A percentile compares a stretch with the other conserved stretches of the same genome.
Evolutionary conservation across 2,329 filamentous ascomycete genomes (phyloP).

Genomic region (Clarireedia hainanense): DNA sequence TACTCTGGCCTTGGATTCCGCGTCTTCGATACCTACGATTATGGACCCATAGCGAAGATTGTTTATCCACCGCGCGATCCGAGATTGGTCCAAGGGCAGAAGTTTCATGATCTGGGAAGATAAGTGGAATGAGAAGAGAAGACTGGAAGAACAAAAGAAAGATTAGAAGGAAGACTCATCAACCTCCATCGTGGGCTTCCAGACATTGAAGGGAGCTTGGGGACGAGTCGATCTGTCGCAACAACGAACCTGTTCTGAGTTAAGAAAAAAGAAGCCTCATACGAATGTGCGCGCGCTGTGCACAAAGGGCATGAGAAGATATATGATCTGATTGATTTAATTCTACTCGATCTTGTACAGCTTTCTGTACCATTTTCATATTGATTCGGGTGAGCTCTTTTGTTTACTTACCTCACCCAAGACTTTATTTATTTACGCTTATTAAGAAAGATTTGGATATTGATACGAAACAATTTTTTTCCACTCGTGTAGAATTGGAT

Average conservation of each 20-base stretch:
- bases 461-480: not conserved
- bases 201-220: constrained; percentile 8
- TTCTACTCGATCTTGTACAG: not conserved
- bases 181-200: not conserved
- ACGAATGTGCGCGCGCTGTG: constrained; percentile 2
- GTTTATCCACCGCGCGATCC: too few species aligned
- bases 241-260: not conserved
- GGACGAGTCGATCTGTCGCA: not conserved
- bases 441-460: too few species aligned
- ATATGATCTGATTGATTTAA: not conserved
- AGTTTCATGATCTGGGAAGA: not conserved
- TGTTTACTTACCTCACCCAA: not conserved
- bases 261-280: not conserved
- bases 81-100: too few species aligned
- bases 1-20: too few species aligned
- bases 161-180: not conserved
- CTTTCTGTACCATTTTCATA: not conserved
- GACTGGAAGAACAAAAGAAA: not conserved
- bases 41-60: too few species aligned
- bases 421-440: too few species aligned
- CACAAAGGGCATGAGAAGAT: constrained; percentile 1
- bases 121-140: not conserved
- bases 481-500: not conserved
- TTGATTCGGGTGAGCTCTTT: constrained; percentile 1
- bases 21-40: too few species aligned